phyloP scores from a whole-genome alignment of 2,329 filamentous ascomycete species.

The Gnomoniopsis smithogilvyi region DNA sequence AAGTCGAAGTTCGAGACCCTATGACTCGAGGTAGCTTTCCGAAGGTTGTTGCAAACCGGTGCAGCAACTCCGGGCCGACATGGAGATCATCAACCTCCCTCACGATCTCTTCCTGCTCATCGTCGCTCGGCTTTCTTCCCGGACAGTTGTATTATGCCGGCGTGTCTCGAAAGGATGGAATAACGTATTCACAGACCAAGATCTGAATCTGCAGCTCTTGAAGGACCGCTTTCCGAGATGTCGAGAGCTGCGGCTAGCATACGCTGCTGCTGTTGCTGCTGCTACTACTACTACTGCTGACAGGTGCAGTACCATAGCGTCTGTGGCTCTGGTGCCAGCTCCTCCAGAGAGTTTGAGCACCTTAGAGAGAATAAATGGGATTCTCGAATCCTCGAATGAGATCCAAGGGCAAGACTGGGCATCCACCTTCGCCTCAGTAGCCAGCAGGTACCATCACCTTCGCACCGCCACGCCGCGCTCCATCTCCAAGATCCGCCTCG shows the following conservation, averaged over 20 bases:
- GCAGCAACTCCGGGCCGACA: slow-evolving; percentile 1
- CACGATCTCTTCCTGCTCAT: slow-evolving; percentile 57
- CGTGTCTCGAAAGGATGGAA: slow-evolving; percentile 48
- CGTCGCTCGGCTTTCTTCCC: slow-evolving; percentile 43
- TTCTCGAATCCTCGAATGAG: not conserved
- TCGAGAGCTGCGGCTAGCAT: slow-evolving; percentile 46
- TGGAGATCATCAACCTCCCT: slow-evolving; percentile 46
- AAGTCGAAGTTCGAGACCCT: not conserved
- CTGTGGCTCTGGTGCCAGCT: not conserved
- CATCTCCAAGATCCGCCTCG: slow-evolving; percentile 41
- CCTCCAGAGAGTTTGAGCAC: too few species aligned
- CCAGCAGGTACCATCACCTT: slow-evolving; percentile 53
- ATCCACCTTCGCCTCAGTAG: slow-evolving; percentile 44
- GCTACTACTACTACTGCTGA: slow-evolving; percentile 13
- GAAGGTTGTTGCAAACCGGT: slow-evolving; percentile 27
- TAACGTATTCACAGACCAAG: slow-evolving; percentile 45
- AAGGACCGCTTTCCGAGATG: slow-evolving; percentile 49
- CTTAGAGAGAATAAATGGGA: not conserved
- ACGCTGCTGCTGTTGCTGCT: slow-evolving; percentile 18
- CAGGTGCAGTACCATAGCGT: not conserved
- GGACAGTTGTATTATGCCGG: slow-evolving; percentile 49
- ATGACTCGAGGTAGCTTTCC: not conserved
- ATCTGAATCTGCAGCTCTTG: slow-evolving; percentile 45
- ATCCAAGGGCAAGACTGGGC: slow-evolving; percentile 33
- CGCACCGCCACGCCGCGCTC: slow-evolving; percentile 42